Evolutionary conservation across 768 basidiomycete genomes (phyloP).

Genomic region (Russula earlei): DNA sequence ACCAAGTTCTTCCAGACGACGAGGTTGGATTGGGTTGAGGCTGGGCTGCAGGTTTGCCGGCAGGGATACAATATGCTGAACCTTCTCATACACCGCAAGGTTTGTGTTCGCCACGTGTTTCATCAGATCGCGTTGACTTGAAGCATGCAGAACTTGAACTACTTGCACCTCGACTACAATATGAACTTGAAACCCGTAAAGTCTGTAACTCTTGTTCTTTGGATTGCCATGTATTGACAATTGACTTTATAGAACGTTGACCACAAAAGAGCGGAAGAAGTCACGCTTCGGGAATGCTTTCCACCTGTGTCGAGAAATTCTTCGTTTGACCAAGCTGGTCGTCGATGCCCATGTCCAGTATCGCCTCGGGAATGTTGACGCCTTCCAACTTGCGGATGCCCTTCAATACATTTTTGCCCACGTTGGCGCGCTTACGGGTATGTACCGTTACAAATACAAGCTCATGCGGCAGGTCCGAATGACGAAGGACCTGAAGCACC

Average conservation of each 20-base stretch:
- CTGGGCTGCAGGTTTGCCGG: constrained; percentile 94
- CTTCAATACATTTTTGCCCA: constrained; percentile 97
- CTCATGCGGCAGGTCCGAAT: constrained; percentile 99
- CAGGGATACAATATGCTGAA: constrained; percentile 99
- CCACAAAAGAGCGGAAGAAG: constrained; percentile 99
- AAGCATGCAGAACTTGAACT: constrained; percentile 67
- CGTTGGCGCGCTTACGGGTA: constrained; percentile 95
- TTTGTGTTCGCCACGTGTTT: constrained; percentile 22
- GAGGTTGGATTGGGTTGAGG: constrained; percentile 97
- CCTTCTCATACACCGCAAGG: constrained; percentile 96
- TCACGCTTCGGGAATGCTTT: constrained; percentile 99
- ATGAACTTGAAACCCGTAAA: constrained; percentile 98
- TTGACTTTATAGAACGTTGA: constrained; percentile 64
- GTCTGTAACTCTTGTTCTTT: constrained; percentile 29
- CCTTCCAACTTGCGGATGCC: constrained; percentile 97
- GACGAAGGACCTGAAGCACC: constrained; percentile 98
- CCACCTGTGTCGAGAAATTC: constrained; percentile 94
- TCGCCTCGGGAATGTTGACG: constrained; percentile 96
- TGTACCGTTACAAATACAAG: constrained; percentile 99
- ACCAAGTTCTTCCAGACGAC: constrained; percentile 99
- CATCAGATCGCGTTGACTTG: constrained; percentile 2
- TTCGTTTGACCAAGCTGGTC: constrained; percentile 95
- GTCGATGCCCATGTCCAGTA: constrained; percentile 99
- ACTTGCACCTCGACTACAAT: constrained; percentile 94
- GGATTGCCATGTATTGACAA: constrained; percentile 11